Evolutionary conservation across 306 rosid genomes (phyloP).

Genomic region (Comarum palustre): DNA sequence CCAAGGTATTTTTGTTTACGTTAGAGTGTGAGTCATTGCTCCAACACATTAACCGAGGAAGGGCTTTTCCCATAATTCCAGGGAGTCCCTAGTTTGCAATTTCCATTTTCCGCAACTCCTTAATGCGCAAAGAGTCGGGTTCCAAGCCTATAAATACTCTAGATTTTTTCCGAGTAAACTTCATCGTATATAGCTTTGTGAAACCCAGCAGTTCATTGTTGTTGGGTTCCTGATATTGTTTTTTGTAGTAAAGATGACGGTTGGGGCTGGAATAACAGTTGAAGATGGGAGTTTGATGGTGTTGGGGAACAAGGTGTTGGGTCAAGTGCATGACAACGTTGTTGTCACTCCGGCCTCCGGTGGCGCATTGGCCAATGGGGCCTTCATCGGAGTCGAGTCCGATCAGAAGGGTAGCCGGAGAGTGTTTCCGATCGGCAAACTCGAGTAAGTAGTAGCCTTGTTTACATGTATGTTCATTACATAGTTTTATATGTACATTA

Average conservation of each 20-base stretch:
- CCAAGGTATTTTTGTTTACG: neutral
- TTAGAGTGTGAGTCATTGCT: neutral
- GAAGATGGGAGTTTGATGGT: slow-evolving; percentile 63
- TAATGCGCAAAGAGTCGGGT: neutral
- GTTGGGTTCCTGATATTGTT: neutral
- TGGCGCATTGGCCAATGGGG: slow-evolving; percentile 59
- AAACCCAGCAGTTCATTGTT: neutral
- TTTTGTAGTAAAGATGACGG: slow-evolving; percentile 50
- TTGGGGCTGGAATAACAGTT: slow-evolving; percentile 70
- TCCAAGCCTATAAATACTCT: slow-evolving; percentile 6
- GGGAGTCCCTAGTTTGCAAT: slow-evolving; percentile 28
- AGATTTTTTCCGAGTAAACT: neutral
- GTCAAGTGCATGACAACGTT: slow-evolving; percentile 51
- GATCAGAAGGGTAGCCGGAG: slow-evolving; percentile 55
- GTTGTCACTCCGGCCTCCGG: slow-evolving; percentile 54
- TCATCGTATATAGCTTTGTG: neutral
- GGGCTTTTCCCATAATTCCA: neutral
- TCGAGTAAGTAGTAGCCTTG: slow-evolving; percentile 37
- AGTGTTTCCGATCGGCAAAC: slow-evolving; percentile 74
- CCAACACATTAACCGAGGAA: slow-evolving; percentile 1
- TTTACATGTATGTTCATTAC: neutral
- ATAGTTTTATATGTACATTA: neutral
- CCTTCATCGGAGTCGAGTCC: slow-evolving; percentile 71
- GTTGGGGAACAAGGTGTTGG: slow-evolving; percentile 55
- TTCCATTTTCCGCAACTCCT: slow-evolving; percentile 14